Percentiles rank a stretch among this genome's conserved stretches.
phyloP scores from a whole-genome alignment of 257 asterid genomes.

The Solanum habrochaites region DNA sequence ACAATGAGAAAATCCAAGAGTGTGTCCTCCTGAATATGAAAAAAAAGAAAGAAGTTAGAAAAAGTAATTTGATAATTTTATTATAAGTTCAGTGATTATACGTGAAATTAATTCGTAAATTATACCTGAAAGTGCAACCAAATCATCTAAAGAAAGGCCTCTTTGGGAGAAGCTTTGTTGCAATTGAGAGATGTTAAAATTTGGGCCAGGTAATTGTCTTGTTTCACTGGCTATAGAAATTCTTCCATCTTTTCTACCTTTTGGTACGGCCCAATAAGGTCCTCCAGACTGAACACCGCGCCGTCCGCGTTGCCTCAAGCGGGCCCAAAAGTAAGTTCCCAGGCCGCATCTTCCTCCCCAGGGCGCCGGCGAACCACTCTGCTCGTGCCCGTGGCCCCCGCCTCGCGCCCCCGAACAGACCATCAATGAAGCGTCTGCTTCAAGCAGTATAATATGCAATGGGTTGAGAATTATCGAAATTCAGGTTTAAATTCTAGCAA shows the following conservation, averaged over 20 bases:
- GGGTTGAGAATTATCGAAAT: background rate
- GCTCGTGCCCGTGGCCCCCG: no score
- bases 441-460: background rate
- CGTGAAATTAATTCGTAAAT: background rate
- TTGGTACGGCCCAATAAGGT: slow-evolving; percentile 72
- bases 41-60: background rate
- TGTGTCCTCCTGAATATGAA: slow-evolving; percentile 60
- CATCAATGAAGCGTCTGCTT: no score
- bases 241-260: slow-evolving; percentile 76
- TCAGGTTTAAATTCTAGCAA: background rate
- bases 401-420: no score
- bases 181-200: slow-evolving; percentile 59
- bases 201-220: slow-evolving; percentile 53
- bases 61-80: background rate
- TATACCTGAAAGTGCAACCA: slow-evolving; percentile 75
- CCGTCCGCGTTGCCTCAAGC: no score
- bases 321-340: no score
- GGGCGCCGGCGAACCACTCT: no score
- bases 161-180: slow-evolving; percentile 67
- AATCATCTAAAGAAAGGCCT: slow-evolving; percentile 58
- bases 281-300: slow-evolving; percentile 89
- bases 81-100: background rate
- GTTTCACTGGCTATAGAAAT: slow-evolving; percentile 51
- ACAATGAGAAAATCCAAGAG: slow-evolving; percentile 81
- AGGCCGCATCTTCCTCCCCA: no score